Evolutionary conservation across 1,139 yeast genomes (phyloP).

Genomic region (Diutina scorzettiae): DNA sequence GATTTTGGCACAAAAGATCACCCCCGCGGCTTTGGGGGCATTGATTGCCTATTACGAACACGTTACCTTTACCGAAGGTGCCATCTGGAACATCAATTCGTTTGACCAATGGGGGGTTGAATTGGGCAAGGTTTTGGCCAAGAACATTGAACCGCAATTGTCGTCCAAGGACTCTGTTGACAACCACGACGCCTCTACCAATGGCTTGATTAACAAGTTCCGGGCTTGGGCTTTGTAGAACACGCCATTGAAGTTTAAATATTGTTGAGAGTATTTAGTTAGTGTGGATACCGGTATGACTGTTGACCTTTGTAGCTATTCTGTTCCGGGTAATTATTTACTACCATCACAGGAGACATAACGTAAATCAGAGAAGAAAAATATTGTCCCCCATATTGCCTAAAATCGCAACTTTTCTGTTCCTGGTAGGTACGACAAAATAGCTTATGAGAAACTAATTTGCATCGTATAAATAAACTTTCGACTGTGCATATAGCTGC

Average conservation of each 20-base stretch:
- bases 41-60: conserved; percentile 97
- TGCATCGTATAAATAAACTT: too few relatives aligned
- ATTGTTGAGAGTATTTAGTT: neutral
- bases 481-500: too few relatives aligned
- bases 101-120: conserved; percentile 99
- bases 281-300: too few relatives aligned
- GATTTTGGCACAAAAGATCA: conserved; percentile 86
- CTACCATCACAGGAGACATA: too few relatives aligned
- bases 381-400: too few relatives aligned
- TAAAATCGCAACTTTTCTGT: too few relatives aligned
- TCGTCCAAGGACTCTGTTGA: conserved; percentile 42
- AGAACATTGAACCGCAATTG: conserved; percentile 85
- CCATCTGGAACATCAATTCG: conserved; percentile 97
- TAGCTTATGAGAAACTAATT: too few relatives aligned
- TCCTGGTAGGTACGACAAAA: too few relatives aligned
- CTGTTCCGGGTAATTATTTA: too few relatives aligned
- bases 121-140: conserved; percentile 94
- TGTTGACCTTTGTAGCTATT: too few relatives aligned
- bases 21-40: conserved; percentile 93
- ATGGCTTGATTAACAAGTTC: conserved; percentile 87
- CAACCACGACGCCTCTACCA: conserved; percentile 83
- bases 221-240: conserved; percentile 58
- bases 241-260: too few relatives aligned
- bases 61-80: conserved; percentile 95
- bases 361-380: too few relatives aligned